These are phyloP conservation scores for Vitis rotundifolia DNA, from an alignment of 164 flowering plant genomes.

Conservation along the genomic window DNA sequence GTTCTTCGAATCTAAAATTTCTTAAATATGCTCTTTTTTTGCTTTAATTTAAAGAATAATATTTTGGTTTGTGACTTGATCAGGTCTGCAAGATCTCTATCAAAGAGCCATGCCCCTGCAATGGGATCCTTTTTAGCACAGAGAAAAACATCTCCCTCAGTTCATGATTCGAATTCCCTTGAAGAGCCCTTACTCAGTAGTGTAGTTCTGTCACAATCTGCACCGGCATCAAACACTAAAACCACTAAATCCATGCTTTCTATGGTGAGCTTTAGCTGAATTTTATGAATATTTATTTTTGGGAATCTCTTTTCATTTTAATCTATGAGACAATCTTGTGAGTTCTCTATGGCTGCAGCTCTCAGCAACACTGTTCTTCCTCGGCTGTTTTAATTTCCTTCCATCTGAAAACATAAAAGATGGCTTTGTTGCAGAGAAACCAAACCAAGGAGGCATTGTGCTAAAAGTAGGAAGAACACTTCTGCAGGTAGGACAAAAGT, in stretches of 20 bases:
- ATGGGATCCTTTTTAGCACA: constrained; percentile 39
- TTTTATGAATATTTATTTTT: too few species aligned
- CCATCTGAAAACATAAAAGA: constrained; percentile 5
- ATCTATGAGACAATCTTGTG: neutral
- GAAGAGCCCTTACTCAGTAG: constrained; percentile 61
- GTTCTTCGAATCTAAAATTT: too few species aligned
- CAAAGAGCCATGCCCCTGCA: constrained; percentile 54
- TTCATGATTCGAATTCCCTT: constrained; percentile 13
- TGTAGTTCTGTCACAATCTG: constrained; percentile 26
- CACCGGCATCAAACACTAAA: constrained; percentile 41
- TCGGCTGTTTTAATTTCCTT: constrained; percentile 29
- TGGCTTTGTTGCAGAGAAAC: constrained; percentile 5
- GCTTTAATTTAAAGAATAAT: too few species aligned
- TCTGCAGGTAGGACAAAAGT: constrained; percentile 43
- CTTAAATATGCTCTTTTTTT: neutral
- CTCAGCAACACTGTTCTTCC: constrained; percentile 30
- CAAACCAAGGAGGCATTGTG: constrained; percentile 31
- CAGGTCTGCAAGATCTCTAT: constrained; percentile 77
- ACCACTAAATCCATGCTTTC: constrained; percentile 47
- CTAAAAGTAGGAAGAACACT: constrained; percentile 50
- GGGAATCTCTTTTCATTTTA: too few species aligned
- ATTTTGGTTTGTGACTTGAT: neutral
- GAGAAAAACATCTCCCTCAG: constrained; percentile 20
- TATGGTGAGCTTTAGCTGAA: constrained; percentile 37
- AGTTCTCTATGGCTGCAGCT: constrained; percentile 33